Conservation (phyloP, 495 filamentous ascomycete species). For the Lasiosphaeris hirsuta region DNA sequence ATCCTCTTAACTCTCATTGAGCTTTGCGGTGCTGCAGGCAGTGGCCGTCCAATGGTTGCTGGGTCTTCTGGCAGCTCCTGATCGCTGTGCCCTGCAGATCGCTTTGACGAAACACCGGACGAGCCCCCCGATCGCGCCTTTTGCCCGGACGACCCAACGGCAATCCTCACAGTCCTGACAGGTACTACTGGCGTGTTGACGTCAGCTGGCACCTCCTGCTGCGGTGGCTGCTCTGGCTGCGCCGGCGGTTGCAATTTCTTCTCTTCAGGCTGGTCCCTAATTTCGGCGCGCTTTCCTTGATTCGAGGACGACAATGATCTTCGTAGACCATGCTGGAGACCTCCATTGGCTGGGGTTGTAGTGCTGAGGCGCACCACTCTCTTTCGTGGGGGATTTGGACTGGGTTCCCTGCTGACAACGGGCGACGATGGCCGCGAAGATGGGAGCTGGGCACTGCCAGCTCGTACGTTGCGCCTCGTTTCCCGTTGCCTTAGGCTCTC, state of each 20-base stretch:
- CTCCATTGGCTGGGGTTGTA: slow-evolving; percentile 27
- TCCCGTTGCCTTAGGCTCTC: slow-evolving; percentile 22
- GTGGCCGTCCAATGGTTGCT: slow-evolving; percentile 36
- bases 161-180: slow-evolving; percentile 61
- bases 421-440: slow-evolving; percentile 37
- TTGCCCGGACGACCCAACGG: slow-evolving; percentile 42
- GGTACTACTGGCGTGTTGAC: slow-evolving; percentile 66
- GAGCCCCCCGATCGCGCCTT: slow-evolving; percentile 38
- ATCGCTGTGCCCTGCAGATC: slow-evolving; percentile 31
- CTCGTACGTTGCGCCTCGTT: slow-evolving; percentile 36
- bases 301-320: slow-evolving; percentile 36
- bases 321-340: slow-evolving; percentile 31
- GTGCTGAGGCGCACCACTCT: slow-evolving; percentile 59
- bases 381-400: slow-evolving; percentile 38
- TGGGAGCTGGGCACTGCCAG: slow-evolving; percentile 34
- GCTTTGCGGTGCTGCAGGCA: slow-evolving; percentile 60
- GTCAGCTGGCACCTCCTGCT: slow-evolving; percentile 32
- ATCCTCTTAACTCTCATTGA: slow-evolving; percentile 72
- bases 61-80: slow-evolving; percentile 40
- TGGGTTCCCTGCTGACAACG: slow-evolving; percentile 34
- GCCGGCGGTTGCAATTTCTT: slow-evolving; percentile 26
- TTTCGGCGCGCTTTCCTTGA: slow-evolving; percentile 35
- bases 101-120: slow-evolving; percentile 37
- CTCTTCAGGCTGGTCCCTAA: slow-evolving; percentile 31
- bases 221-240: slow-evolving; percentile 24